These are phyloP conservation scores for Inonotus hispidus DNA, from an alignment of 1,284 basidiomycete genomes.

Conservation along the genomic window DNA sequence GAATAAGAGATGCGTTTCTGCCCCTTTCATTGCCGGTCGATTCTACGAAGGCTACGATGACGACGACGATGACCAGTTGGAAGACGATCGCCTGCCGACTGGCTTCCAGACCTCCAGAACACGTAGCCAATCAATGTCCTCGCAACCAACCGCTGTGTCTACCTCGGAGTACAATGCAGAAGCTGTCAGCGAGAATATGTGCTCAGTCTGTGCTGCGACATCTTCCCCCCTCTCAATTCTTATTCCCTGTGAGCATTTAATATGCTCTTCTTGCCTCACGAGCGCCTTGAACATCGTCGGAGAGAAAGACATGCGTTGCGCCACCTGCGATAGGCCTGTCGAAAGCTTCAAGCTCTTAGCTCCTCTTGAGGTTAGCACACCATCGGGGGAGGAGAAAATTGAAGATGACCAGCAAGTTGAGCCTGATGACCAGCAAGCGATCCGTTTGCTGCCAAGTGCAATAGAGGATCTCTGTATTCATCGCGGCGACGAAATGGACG, in stretches of 20 bases:
- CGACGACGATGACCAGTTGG: constrained; percentile 13
- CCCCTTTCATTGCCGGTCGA: constrained; percentile 15
- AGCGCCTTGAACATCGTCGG: constrained; percentile 80
- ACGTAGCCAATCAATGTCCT: constrained; percentile 3
- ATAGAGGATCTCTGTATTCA: constrained; percentile 21
- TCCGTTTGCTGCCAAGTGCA: constrained; percentile 23
- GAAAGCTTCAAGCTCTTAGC: constrained; percentile 54
- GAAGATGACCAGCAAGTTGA: constrained; percentile 14
- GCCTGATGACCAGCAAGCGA: constrained; percentile 21
- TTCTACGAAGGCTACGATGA: constrained; percentile 14
- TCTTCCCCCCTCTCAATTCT: constrained; percentile 48
- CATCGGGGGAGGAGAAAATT: neutral
- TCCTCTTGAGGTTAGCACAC: constrained; percentile 5
- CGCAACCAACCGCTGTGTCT: constrained; percentile 10
- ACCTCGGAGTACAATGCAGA: constrained; percentile 13
- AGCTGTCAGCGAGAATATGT: constrained; percentile 25
- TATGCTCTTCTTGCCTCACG: constrained; percentile 74
- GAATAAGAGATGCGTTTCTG: constrained; percentile 15
- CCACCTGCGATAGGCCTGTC: constrained; percentile 64
- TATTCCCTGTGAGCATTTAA: constrained; percentile 63
- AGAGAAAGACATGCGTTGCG: constrained; percentile 78
- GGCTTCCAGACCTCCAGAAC: neutral
- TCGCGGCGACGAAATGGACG: neutral
- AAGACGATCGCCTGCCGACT: constrained; percentile 13
- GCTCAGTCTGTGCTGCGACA: constrained; percentile 44